Evolutionary conservation across 2,329 filamentous ascomycete species (phyloP).

Genomic region (Fusarium begoniae): DNA sequence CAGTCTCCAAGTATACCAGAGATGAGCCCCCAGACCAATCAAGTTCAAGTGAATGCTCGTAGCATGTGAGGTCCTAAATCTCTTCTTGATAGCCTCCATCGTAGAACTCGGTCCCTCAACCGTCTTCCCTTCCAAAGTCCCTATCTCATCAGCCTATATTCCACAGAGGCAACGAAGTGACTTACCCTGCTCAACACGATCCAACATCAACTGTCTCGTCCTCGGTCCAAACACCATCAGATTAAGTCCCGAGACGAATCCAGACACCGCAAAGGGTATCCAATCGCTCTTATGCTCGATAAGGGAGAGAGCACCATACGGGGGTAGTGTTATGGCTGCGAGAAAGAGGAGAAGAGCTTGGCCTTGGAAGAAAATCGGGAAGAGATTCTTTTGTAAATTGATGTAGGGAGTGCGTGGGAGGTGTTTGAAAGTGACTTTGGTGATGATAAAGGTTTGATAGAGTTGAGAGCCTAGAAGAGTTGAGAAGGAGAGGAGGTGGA

Average conservation of each 20-base stretch:
- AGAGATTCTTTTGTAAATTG: slow-evolving; percentile 52
- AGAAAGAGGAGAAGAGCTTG: slow-evolving; percentile 49
- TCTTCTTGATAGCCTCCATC: slow-evolving; percentile 38
- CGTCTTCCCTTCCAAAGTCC: slow-evolving; percentile 10
- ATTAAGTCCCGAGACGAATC: slow-evolving; percentile 46
- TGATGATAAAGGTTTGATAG: slow-evolving; percentile 52
- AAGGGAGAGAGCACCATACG: slow-evolving; percentile 44
- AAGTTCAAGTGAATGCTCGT: slow-evolving; percentile 56
- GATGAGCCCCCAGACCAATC: slow-evolving; percentile 44
- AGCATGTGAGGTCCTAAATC: slow-evolving; percentile 50
- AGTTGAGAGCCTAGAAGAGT: slow-evolving; percentile 52
- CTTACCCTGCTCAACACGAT: slow-evolving; percentile 40
- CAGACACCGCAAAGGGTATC: slow-evolving; percentile 48
- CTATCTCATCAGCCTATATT: slow-evolving; percentile 14
- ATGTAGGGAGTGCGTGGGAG: slow-evolving; percentile 50
- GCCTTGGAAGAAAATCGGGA: slow-evolving; percentile 52
- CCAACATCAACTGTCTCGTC: slow-evolving; percentile 43
- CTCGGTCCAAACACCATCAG: slow-evolving; percentile 50
- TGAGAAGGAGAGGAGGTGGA: slow-evolving; percentile 53
- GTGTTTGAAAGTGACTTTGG: slow-evolving; percentile 47
- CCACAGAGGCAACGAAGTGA: not conserved
- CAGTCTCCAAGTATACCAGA: slow-evolving; percentile 46
- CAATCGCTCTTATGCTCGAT: slow-evolving; percentile 43
- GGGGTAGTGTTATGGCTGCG: slow-evolving; percentile 47
- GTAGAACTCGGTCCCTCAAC: slow-evolving; percentile 17